Evolutionary conservation across 1,284 basidiomycete species (phyloP), one percentile per base, ranked within the genome.

Genomic region (Papiliotrema nemorosa): DNA sequence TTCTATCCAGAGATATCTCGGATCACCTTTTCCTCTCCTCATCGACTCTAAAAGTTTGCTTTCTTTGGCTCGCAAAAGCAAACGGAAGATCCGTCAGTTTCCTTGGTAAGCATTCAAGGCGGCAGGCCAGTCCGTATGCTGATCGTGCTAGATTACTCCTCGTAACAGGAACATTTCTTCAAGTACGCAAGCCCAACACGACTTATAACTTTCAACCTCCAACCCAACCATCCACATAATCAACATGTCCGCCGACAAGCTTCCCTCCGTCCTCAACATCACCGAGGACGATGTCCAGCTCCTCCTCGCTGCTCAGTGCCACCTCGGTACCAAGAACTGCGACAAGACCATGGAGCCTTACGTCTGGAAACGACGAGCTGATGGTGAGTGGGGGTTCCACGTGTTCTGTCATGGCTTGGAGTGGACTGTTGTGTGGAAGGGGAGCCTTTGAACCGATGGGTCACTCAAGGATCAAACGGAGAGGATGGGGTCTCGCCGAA

Each of bases 331-430:
- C 67, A 97, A 97, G 87, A 97, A 97, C 81, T 92, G 90, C 80
- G 91, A 96, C 78, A 96, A 93, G 85, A 87, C 91, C 76, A 98
- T 98, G 94, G 84, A 88, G 72, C 82, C 89, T 50, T 98, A 98
- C 78, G 90, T 98, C 77, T 97, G 87, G 87, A 97, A 96, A 82
- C 83, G 94, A 74, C 84, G 94, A 73, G 77, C 86, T 60, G 94
- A 98, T 78, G 94, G 92, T 90, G 68, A 73, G 85, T 76, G 47
- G 13, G n/a, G 35, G 41, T 40, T 18, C 24, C 20, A 26, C 31
- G n/a, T 12, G 40, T 34, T 31, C 21, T 10, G 13, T 22, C 25
- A 29, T 27, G 10, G 41, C 33, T 21, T 27, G 33, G 29, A 22
- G 42, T 6, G 39, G 34, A 29, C 12, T 20, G 33, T 25, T 21